These are phyloP conservation scores for Plasmodium fragile DNA, from an alignment of 169 alveolate genomes.

Conservation along the genomic window DNA sequence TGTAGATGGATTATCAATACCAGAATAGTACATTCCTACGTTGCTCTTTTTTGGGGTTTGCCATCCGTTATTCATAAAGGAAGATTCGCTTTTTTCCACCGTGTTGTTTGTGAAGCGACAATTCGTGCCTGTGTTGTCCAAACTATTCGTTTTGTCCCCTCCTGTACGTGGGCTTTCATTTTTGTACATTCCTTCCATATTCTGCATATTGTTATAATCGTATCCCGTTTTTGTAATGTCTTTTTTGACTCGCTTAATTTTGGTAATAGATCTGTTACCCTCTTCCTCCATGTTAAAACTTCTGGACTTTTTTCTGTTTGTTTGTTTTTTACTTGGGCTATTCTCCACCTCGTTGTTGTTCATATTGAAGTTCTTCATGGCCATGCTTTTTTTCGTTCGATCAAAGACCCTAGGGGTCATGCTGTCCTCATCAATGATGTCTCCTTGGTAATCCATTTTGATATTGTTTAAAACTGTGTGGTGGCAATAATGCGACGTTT, in stretches of 20 bases:
- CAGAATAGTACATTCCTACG: slow-evolving; percentile 39
- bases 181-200: background rate
- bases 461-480: slow-evolving; percentile 4
- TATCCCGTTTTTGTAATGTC: background rate
- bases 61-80: slow-evolving; percentile 41
- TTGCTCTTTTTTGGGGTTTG: slow-evolving; percentile 73
- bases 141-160: background rate
- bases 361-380: slow-evolving; percentile 14
- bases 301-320: slow-evolving; percentile 3
- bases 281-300: background rate
- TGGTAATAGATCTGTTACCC: background rate
- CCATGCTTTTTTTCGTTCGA: slow-evolving; percentile 75
- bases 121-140: background rate
- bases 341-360: background rate
- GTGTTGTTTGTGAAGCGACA: background rate
- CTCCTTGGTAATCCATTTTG: slow-evolving; percentile 13
- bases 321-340: background rate
- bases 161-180: background rate
- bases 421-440: slow-evolving; percentile 63
- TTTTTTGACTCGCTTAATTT: background rate
- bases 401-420: slow-evolving; percentile 72
- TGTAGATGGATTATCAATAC: slow-evolving; percentile 55
- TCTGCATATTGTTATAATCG: background rate
- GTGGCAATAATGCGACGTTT: background rate
- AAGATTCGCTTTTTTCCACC: slow-evolving; percentile 3